Evolutionary conservation across 768 basidiomycete genomes (phyloP), one percentile per base, ranked within the genome.

Genomic region (Tephrocybe rancida): DNA sequence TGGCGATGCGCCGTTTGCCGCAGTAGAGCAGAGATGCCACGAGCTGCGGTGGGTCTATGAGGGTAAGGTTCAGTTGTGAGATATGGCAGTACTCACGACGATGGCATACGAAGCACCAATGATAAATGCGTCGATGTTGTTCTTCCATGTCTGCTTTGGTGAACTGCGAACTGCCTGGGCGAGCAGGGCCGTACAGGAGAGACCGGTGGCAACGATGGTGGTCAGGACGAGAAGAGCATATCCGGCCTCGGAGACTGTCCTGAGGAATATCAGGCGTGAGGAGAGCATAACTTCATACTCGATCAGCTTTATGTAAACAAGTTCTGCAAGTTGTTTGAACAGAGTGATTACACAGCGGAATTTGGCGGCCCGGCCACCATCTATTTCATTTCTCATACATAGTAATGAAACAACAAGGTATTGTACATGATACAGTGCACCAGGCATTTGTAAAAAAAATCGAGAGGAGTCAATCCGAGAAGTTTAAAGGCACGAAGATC

Each of bases 131-230:
- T 92, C 84, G 76, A 82, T 76, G 68, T 91, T 92, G 27, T 78
- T 73, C 46, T 60, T 66, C 81, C 84, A 87, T 9, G 80, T 74
- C 55, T 68, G 71, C 39, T 66, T 70, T 1, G 80, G 80, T 2
- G 87, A 76, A 0, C 83, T 88, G 46, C 88, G 78, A 18, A 88
- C 83, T 0, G 89, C 88, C 64, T 92, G 89, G 0, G 84, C 82
- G 46, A 91, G 77, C 48, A 91, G 72, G 0, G 83, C 79, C 1
- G 81, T 70, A 59, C 83, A 85, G 5, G 88, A 90, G 18, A 90
- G 73, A 26, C 83, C 82, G 32, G 80, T 71, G 41, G 84, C 80
- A 38, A 81, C 79, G 21, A 77, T 70, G 5, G 79, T 76, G 37
- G 79, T 52, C 32, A 85, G 65, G 8, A 84, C 67, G 24, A 87